Evolutionary conservation across 2,329 filamentous ascomycete genomes (phyloP).

Genomic region (Cryphonectria carpinicola): DNA sequence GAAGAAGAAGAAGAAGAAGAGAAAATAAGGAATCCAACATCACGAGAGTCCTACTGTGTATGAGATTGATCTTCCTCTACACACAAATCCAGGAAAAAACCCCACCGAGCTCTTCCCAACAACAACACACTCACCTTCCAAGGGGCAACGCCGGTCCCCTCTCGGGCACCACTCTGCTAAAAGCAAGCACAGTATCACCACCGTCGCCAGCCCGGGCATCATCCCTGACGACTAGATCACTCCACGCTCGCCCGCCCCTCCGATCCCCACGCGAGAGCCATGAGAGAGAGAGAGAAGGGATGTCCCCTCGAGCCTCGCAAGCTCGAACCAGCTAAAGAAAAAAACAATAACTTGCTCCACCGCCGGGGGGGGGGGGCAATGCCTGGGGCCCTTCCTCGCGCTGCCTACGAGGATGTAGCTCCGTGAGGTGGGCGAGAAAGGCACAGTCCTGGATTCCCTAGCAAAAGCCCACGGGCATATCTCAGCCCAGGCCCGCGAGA

Average conservation of each 20-base stretch:
- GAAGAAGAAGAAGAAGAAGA: too few species aligned
- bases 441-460: not conserved
- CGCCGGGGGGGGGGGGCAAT: too few species aligned
- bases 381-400: too few species aligned
- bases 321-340: too few species aligned
- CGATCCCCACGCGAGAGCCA: not conserved
- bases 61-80: too few species aligned
- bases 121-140: not conserved
- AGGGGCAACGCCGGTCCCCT: too few species aligned
- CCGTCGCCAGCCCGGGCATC: constrained; percentile 1
- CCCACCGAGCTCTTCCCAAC: not conserved
- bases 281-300: not conserved
- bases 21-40: too few species aligned
- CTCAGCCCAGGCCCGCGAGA: not conserved
- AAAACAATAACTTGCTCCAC: too few species aligned
- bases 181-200: not conserved
- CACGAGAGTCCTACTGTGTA: too few species aligned
- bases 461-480: not conserved
- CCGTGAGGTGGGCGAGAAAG: not conserved
- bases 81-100: too few species aligned
- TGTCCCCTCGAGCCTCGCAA: not conserved
- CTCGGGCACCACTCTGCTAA: too few species aligned
- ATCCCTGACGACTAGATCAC: constrained; percentile 7
- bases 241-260: not conserved
- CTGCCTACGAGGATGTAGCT: not conserved